Evolutionary conservation across 441 rosid genomes (phyloP).

Genomic region (Gossypium gossypioides): DNA sequence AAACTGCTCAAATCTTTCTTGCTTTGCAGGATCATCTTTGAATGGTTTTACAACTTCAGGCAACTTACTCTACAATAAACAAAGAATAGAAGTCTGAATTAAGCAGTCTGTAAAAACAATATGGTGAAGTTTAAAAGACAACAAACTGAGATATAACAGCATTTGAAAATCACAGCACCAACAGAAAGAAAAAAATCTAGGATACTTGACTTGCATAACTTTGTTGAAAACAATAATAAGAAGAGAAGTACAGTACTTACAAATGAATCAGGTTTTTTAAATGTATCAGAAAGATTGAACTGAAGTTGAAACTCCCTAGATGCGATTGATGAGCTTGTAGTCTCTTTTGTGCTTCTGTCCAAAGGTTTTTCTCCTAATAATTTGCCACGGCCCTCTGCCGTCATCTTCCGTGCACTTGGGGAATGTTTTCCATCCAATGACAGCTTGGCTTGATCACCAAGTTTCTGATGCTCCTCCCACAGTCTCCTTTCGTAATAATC

Average conservation of each 20-base stretch:
- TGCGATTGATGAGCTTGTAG: slow-evolving; percentile 27
- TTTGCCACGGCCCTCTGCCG: slow-evolving; percentile 81
- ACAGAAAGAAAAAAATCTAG: slow-evolving; percentile 6
- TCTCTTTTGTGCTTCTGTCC: slow-evolving; percentile 54
- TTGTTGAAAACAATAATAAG: not conserved
- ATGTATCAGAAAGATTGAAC: slow-evolving; percentile 72
- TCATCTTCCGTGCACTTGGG: slow-evolving; percentile 47
- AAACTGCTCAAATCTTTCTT: slow-evolving; percentile 86
- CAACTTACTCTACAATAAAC: slow-evolving; percentile 38
- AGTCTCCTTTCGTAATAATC: slow-evolving; percentile 70
- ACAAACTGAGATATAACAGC: not conserved
- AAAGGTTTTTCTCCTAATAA: slow-evolving; percentile 84
- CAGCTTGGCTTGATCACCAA: slow-evolving; percentile 39
- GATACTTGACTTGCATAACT: slow-evolving; percentile 3
- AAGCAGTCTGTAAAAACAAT: not conserved
- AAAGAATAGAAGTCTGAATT: slow-evolving; percentile 10
- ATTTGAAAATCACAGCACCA: slow-evolving; percentile 5
- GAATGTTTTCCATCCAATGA: slow-evolving; percentile 45
- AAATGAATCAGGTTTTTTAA: slow-evolving; percentile 54
- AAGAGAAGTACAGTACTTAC: slow-evolving; percentile 40
- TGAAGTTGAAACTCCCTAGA: slow-evolving; percentile 54
- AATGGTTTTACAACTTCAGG: slow-evolving; percentile 69
- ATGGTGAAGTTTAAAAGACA: not conserved
- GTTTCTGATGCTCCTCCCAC: slow-evolving; percentile 85
- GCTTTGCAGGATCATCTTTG: slow-evolving; percentile 75